Conservation (phyloP, 805 yeast species). For the Jamesozyma rosinii region DNA sequence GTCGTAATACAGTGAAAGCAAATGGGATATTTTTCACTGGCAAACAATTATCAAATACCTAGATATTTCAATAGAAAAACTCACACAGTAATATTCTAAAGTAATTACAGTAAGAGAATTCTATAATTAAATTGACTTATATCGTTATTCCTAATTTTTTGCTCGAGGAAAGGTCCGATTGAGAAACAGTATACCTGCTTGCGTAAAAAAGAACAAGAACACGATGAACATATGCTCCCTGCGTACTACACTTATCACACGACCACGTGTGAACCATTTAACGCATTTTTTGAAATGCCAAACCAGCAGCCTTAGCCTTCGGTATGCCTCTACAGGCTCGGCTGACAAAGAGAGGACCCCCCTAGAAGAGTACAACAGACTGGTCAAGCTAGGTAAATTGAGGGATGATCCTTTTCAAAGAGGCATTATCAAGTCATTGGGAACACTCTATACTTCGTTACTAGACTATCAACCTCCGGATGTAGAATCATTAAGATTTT, state of each 20-base stretch:
- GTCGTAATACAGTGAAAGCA: too few relatives aligned
- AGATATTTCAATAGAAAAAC: too few relatives aligned
- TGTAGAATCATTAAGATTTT: slow-evolving; percentile 41
- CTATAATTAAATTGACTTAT: not conserved
- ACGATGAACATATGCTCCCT: not conserved
- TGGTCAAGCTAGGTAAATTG: slow-evolving; percentile 42
- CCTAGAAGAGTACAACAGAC: slow-evolving; percentile 40
- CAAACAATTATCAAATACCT: too few relatives aligned
- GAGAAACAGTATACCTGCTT: not conserved
- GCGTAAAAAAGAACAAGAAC: not conserved
- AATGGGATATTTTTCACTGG: too few relatives aligned
- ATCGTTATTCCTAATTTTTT: not conserved
- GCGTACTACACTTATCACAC: not conserved
- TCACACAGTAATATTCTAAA: too few relatives aligned
- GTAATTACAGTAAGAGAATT: too few relatives aligned
- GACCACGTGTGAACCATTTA: not conserved
- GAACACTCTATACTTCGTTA: slow-evolving; percentile 49
- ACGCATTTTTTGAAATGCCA: not conserved
- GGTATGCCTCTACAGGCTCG: not conserved
- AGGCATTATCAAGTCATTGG: slow-evolving; percentile 53
- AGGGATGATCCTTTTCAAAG: slow-evolving; percentile 77
- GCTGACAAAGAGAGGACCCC: slow-evolving; percentile 32
- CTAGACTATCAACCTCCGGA: slow-evolving; percentile 51
- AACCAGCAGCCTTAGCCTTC: not conserved
- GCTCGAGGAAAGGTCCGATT: not conserved